Percentiles rank a stretch among this genome's conserved stretches.
phyloP scores from a whole-genome alignment of 148 eudicot genomes.

The Amaranthus cruentus region DNA sequence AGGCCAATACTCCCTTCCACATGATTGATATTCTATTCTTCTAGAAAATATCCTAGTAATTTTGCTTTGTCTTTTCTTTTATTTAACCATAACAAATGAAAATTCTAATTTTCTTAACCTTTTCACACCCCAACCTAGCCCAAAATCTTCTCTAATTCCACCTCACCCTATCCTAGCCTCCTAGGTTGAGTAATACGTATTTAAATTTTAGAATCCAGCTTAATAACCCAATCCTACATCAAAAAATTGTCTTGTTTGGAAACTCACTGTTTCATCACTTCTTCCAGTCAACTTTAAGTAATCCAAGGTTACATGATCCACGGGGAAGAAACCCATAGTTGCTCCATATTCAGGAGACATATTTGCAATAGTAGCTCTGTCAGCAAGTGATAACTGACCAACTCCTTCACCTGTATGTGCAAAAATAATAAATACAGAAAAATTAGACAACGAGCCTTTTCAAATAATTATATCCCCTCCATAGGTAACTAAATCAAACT shows the following conservation, averaged over 20 bases:
- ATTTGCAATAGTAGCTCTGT: constrained; percentile 97
- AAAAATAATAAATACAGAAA: not conserved
- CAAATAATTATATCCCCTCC: not conserved
- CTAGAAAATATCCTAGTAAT: no score
- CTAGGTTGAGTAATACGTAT: no score
- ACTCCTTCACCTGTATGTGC: constrained; percentile 65
- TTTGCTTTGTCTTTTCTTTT: no score
- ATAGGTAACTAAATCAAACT: constrained; percentile 11
- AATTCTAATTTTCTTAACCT: no score
- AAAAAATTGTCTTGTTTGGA: not conserved
- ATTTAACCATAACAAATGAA: no score
- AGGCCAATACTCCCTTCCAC: no score
- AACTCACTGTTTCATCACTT: constrained; percentile 80
- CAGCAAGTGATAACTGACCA: constrained; percentile 73
- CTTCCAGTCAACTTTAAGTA: constrained; percentile 91
- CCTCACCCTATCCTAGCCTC: no score
- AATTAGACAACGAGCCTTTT: not conserved
- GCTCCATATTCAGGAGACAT: constrained; percentile 99
- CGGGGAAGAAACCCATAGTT: constrained; percentile 98
- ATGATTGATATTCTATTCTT: no score
- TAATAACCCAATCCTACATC: no score
- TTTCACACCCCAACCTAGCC: no score
- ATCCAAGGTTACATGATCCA: constrained; percentile 81
- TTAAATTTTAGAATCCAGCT: no score
- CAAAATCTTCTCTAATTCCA: no score